Evolutionary conservation across 2,329 filamentous ascomycete genomes (phyloP), one percentile per base, ranked within the genome.

Genomic region (Hypomyces rosellus): DNA sequence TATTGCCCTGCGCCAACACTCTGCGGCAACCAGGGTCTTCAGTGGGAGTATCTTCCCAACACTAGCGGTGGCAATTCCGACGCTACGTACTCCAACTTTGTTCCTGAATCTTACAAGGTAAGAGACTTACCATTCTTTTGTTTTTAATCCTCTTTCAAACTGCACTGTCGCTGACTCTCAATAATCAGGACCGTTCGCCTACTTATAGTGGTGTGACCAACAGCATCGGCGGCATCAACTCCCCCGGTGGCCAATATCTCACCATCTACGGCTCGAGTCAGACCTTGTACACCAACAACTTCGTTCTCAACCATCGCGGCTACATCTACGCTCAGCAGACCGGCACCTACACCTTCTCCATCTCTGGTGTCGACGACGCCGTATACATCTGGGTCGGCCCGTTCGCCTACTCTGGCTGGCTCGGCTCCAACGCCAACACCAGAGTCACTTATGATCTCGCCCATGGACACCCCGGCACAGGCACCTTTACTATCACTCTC

Each of bases 241-340:
- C 46, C 33, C 36, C 37, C 12, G 48, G 42, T 38, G 16, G 30
- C n/a, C 37, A 42, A 16, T 38, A 18, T 8, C 44, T 46, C 42
- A 46, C 42, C 18, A 6, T 46, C 34, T 50, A 50, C 30, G 43
- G 48, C 12, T 42, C 37, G 57, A 42, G 46, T n/a, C 30, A 39
- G 25, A 33, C 49, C 44, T 55, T 60, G 13, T 40, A 47, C 25
- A 52, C 49, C 34, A 52, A 57, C 18, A 59, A 53, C 55, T 61
- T 61, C 46, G 56, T 48, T 14, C 54, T 61, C 11, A 61, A 60
- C 54, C 59, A 61, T n/a, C 58, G 54, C 53, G 59, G 55, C 22
- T 61, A 61, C 50, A 49, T 61, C 6, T 61, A 59, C 49, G 59
- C 59, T 12, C 61, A 56, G 47, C 57, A 61, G 52, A 39, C 14